phyloP scores from a whole-genome alignment of 2,329 filamentous ascomycete species.

The Dactylellina sp. region DNA sequence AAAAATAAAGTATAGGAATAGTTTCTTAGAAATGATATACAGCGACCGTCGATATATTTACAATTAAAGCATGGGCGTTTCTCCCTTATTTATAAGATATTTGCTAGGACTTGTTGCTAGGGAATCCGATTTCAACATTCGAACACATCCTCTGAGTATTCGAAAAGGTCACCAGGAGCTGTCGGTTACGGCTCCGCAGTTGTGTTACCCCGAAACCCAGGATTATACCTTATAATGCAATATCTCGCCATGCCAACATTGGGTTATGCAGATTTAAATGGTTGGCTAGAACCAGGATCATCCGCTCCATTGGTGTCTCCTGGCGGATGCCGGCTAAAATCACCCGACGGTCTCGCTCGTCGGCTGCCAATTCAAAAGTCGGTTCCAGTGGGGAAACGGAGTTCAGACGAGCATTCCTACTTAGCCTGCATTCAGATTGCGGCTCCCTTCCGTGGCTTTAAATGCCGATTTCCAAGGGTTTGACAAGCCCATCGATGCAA shows the following conservation, averaged over 20 bases:
- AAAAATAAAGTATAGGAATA: background rate
- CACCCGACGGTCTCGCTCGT: constrained; percentile 18
- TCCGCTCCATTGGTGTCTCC: constrained; percentile 8
- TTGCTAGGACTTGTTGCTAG: no score
- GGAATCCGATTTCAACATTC: no score
- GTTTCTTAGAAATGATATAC: background rate
- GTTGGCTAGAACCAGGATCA: background rate
- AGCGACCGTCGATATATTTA: background rate
- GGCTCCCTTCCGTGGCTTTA: constrained; percentile 18
- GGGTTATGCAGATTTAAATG: background rate
- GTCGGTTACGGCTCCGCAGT: constrained; percentile 38
- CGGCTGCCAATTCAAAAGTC: background rate
- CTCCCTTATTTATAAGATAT: no score
- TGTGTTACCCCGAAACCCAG: background rate
- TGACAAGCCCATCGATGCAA: no score
- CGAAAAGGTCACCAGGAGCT: constrained; percentile 15
- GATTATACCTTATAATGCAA: constrained; percentile 5
- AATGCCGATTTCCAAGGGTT: constrained; percentile 1
- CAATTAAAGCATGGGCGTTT: no score
- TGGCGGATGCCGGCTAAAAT: constrained; percentile 47
- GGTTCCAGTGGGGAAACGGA: background rate
- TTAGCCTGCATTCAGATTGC: background rate
- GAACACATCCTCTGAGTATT: no score
- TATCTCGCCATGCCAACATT: background rate
- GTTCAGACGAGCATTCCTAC: background rate